These are phyloP conservation scores for Fusarium sacchari DNA, from an alignment of 2,329 filamentous ascomycete species.

Conservation along the genomic window DNA sequence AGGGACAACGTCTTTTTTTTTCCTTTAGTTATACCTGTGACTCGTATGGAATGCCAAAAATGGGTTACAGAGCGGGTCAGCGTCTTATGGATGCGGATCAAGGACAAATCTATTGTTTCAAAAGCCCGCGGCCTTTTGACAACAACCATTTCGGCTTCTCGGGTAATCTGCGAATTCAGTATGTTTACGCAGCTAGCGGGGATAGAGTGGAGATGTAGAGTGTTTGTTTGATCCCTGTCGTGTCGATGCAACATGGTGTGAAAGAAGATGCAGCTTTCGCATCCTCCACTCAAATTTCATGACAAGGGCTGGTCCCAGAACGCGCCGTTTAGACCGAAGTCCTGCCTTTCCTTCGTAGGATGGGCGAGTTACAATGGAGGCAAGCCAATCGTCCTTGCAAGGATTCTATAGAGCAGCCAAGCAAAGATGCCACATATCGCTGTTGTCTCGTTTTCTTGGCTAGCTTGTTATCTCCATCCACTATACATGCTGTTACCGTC, in stretches of 20 bases:
- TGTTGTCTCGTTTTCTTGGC: background rate
- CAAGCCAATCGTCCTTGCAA: background rate
- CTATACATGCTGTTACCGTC: background rate
- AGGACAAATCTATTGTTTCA: background rate
- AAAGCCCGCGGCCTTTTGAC: background rate
- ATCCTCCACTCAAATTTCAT: background rate
- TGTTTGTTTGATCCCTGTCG: slow-evolving; percentile 4
- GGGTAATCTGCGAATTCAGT: too few relatives aligned
- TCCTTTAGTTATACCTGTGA: background rate
- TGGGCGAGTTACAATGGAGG: too few relatives aligned
- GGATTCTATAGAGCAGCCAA: background rate
- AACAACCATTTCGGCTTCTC: background rate
- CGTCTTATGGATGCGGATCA: background rate
- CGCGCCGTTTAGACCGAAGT: background rate
- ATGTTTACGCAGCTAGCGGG: background rate
- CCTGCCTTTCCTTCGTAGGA: background rate
- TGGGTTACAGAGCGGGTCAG: background rate
- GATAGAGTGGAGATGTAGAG: slow-evolving; percentile 6
- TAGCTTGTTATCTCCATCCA: background rate
- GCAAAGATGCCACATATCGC: background rate
- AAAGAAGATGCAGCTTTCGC: background rate
- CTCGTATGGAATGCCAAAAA: background rate
- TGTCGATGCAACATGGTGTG: background rate
- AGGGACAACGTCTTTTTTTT: background rate
- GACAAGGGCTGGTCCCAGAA: background rate